Percentiles rank a stretch among this genome's conserved stretches.
Evolutionary conservation across 2,329 filamentous ascomycete species (phyloP).

Genomic region (Trichoderma aggressivum): DNA sequence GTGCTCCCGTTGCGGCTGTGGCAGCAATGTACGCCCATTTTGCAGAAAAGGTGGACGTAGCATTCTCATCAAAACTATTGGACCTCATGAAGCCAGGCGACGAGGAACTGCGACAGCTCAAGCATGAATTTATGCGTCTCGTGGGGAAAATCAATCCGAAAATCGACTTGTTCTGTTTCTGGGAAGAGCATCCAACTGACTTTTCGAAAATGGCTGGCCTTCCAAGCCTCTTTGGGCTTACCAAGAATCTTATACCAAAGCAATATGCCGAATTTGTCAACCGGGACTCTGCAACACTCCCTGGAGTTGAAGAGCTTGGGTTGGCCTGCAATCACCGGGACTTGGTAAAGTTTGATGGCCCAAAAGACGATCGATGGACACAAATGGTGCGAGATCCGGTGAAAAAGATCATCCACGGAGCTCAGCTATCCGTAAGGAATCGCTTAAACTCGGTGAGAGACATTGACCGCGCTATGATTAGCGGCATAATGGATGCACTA

Average conservation of each 20-base stretch:
- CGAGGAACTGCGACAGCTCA: conserved; percentile 36
- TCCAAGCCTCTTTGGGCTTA: conserved; percentile 25
- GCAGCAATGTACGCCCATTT: conserved; percentile 37
- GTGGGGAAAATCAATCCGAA: conserved; percentile 34
- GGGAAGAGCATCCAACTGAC: conserved; percentile 39
- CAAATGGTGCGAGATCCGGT: conserved; percentile 35
- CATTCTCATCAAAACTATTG: conserved; percentile 36
- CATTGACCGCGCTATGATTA: conserved; percentile 34
- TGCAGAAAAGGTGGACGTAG: conserved; percentile 32
- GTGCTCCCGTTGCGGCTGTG: conserved; percentile 35
- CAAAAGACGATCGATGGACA: conserved; percentile 37
- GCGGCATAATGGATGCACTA: conserved; percentile 31
- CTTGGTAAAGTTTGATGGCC: conserved; percentile 41
- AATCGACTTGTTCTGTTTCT: conserved; percentile 40
- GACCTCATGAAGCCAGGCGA: conserved; percentile 41
- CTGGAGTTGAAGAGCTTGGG: conserved; percentile 33
- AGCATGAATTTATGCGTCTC: conserved; percentile 38
- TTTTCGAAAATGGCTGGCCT: conserved; percentile 36
- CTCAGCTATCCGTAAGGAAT: conserved; percentile 35
- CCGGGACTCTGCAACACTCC: conserved; percentile 39
- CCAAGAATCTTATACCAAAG: conserved; percentile 29
- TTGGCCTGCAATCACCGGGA: conserved; percentile 38
- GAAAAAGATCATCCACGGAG: conserved; percentile 37
- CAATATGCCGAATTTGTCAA: conserved; percentile 39
- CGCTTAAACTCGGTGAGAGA: conserved; percentile 37